Conservation (phyloP, 2,329 filamentous ascomycete species). For the Tolypocladium ophioglossoides region DNA sequence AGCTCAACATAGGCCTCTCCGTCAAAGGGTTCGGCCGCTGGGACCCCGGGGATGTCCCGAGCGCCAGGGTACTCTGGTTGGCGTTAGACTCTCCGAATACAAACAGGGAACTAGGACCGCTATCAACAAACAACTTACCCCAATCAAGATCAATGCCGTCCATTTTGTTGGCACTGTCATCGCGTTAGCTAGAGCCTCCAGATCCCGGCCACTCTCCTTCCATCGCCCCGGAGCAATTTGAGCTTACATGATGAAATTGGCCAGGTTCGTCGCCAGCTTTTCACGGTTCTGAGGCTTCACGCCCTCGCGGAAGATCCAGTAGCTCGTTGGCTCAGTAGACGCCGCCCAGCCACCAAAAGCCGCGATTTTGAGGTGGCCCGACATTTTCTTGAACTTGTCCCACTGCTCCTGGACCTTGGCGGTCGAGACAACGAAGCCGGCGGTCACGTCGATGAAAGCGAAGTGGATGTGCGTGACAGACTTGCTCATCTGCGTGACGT, state of each 20-base stretch:
- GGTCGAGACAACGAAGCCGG: slow-evolving; percentile 7
- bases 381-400: too few species aligned
- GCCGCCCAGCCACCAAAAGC: slow-evolving; percentile 19
- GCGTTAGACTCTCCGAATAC: too few species aligned
- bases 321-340: slow-evolving; percentile 7
- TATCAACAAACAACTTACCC: slow-evolving; percentile 9
- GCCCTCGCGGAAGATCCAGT: slow-evolving; percentile 8
- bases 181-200: too few species aligned
- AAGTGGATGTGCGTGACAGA: slow-evolving; percentile 24
- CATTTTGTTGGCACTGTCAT: slow-evolving; percentile 14
- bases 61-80: slow-evolving; percentile 17
- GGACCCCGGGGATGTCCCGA: slow-evolving; percentile 17
- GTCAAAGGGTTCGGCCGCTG: slow-evolving; percentile 8
- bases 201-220: too few species aligned
- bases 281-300: slow-evolving; percentile 17
- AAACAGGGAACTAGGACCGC: too few species aligned
- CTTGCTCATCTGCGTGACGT: slow-evolving; percentile 2
- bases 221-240: too few species aligned
- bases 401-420: slow-evolving; percentile 3
- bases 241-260: too few species aligned
- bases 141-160: slow-evolving; percentile 32
- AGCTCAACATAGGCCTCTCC: slow-evolving; percentile 9
- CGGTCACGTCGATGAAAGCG: slow-evolving; percentile 21
- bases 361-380: slow-evolving; percentile 10
- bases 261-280: slow-evolving; percentile 9